Evolutionary conservation across 1,284 basidiomycete genomes (phyloP).

Genomic region (Earliella scabrosa): DNA sequence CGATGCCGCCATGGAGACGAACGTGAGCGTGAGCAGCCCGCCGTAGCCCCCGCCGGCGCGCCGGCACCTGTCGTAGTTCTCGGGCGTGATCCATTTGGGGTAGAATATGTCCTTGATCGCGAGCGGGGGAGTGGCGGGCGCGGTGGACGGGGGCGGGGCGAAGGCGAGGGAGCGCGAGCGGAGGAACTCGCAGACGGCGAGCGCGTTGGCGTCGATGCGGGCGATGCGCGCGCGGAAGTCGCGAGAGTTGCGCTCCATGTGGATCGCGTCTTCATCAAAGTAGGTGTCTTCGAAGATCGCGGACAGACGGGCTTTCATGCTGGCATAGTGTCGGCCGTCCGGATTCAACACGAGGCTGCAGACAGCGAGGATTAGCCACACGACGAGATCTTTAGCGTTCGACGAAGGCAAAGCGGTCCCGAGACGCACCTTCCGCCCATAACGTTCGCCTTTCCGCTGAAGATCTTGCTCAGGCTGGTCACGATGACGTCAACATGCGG

Average conservation of each 20-base stretch:
- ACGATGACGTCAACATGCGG: slow-evolving; percentile 93
- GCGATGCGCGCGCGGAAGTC: slow-evolving; percentile 84
- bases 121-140: slow-evolving; percentile 5
- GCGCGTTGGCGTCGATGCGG: slow-evolving; percentile 84
- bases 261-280: slow-evolving; percentile 93
- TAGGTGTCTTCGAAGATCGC: slow-evolving; percentile 86
- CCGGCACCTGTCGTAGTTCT: slow-evolving; percentile 78
- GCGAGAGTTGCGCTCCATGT: slow-evolving; percentile 97
- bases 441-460: slow-evolving; percentile 94
- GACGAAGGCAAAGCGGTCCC: no score
- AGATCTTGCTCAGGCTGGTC: slow-evolving; percentile 93
- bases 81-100: slow-evolving; percentile 80
- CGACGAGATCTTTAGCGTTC: no score
- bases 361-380: no score
- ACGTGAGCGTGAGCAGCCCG: slow-evolving; percentile 92
- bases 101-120: slow-evolving; percentile 86
- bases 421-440: slow-evolving; percentile 91
- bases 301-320: slow-evolving; percentile 65
- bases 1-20: slow-evolving; percentile 72
- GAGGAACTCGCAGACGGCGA: slow-evolving; percentile 82
- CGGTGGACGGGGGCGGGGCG: no score
- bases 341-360: no score
- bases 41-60: slow-evolving; percentile 71
- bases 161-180: slow-evolving; percentile 57
- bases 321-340: slow-evolving; percentile 56